Conservation (phyloP, 2,329 filamentous ascomycete species). For the Pseudocercospora fijiensis region DNA sequence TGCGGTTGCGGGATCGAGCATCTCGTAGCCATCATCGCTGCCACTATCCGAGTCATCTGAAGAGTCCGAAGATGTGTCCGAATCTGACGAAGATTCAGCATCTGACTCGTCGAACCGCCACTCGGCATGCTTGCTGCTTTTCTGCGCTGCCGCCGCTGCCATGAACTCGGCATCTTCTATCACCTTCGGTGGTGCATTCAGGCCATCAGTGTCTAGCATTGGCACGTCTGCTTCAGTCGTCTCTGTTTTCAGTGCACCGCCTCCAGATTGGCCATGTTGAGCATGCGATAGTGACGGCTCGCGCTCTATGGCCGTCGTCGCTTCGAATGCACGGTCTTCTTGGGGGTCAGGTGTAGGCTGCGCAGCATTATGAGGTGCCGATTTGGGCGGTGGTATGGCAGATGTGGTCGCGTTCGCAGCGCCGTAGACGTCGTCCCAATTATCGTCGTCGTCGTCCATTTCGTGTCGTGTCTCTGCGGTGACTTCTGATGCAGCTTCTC, state of each 20-base stretch:
- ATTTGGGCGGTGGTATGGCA: neutral
- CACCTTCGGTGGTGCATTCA: conserved; percentile 27
- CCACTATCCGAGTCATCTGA: conserved; percentile 53
- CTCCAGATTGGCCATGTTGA: neutral
- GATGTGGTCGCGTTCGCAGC: neutral
- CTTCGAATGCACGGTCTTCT: conserved; percentile 20
- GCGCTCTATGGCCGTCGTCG: conserved; percentile 20
- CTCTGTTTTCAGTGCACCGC: neutral
- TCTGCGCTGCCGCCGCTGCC: conserved; percentile 46
- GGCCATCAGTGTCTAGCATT: conserved; percentile 13
- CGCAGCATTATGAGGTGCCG: neutral
- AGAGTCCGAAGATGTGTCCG: conserved; percentile 39
- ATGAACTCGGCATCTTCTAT: conserved; percentile 45
- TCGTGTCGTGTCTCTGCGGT: conserved; percentile 34
- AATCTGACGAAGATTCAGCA: conserved; percentile 61
- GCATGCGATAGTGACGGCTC: conserved; percentile 10
- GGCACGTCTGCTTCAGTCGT: conserved; percentile 7
- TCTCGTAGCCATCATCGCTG: conserved; percentile 63
- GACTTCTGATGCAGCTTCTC: conserved; percentile 41
- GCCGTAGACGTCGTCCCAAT: conserved; percentile 37
- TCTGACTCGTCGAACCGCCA: conserved; percentile 71
- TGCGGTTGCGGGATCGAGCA: conserved; percentile 77
- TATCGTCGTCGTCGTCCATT: conserved; percentile 33
- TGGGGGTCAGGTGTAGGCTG: conserved; percentile 7
- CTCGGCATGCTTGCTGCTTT: conserved; percentile 62